These are phyloP conservation scores for Aspergillus campestris DNA, from an alignment of 495 filamentous ascomycete genomes.

Conservation along the genomic window DNA sequence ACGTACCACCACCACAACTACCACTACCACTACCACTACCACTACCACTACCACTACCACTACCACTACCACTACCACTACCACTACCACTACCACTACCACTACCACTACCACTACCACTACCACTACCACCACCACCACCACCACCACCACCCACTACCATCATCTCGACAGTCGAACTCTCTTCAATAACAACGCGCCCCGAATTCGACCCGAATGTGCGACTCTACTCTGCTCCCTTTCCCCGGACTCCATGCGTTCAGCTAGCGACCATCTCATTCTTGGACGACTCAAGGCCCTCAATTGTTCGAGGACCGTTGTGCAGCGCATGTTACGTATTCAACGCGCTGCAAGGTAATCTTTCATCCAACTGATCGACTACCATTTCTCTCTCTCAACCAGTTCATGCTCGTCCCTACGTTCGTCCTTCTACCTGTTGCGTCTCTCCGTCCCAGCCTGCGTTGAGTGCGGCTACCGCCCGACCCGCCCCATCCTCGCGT, in stretches of 20 bases:
- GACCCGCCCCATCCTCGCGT: slow-evolving; percentile 3
- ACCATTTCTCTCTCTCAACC: neutral
- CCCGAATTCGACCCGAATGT: slow-evolving; percentile 28
- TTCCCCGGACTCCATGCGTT: slow-evolving; percentile 39
- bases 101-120: no score
- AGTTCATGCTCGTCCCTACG: slow-evolving; percentile 7
- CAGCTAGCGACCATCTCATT: slow-evolving; percentile 22
- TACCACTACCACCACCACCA: neutral
- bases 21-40: neutral
- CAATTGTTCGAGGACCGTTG: slow-evolving; percentile 30
- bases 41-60: neutral
- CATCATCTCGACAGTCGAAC: slow-evolving; percentile 7
- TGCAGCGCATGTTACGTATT: slow-evolving; percentile 20
- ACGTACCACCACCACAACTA: neutral
- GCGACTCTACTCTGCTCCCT: slow-evolving; percentile 18
- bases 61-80: slow-evolving; percentile 1
- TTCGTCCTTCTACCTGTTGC: slow-evolving; percentile 8
- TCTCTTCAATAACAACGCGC: slow-evolving; percentile 19
- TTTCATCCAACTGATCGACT: slow-evolving; percentile 6
- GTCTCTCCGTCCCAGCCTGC: slow-evolving; percentile 14
- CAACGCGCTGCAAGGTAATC: slow-evolving; percentile 21
- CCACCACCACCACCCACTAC: slow-evolving; percentile 1
- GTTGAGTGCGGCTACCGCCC: slow-evolving; percentile 13
- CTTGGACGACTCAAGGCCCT: slow-evolving; percentile 25
- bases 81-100: no score